Evolutionary conservation across 192 early-diverging fungal genomes (phyloP), one percentile per base, ranked within the genome.

Genomic region (Chytriomyces sp.): DNA sequence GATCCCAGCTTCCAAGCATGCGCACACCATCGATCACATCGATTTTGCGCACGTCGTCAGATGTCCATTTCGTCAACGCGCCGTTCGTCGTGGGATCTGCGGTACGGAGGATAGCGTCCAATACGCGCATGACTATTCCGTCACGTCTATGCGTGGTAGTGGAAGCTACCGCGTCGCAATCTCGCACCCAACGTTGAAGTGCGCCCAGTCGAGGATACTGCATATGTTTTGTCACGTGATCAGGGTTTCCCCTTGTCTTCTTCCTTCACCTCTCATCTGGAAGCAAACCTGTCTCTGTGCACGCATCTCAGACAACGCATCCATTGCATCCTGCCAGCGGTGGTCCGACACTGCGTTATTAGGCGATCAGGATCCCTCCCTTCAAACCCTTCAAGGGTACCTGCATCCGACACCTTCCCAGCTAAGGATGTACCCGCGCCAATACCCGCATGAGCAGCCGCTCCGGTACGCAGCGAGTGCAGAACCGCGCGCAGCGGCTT

Each of bases 111-210:
- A 89, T 86, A n/a, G 80, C 77, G 67, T 90, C 89, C 52, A 90
- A 60, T 0, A 86, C 87, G 14, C 82, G 52, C 75, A 88, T 78
- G 3, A 90, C 81, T 52, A 82, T 64, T 12, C 69, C 12, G 75
- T 80, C 49, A 60, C 77, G 25, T 74, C 75, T 4, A 75, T 78
- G 54, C 0, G 65, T 68, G 5, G 76, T 80, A 32, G 82, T 69
- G 19, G 75, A 73, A 0, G 81, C 80, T n/a, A 85, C 89, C 4
- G 89, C 89, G 73, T 90, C 89, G 57, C 89, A 90, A 55, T 88
- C 89, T n/a, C 89, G 76, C 31, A 88, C 86, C 89, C 89, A 90
- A 8, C 89, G 76, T 59, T 90, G 89, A 19, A 90, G 58, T 0
- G 86, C 81, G 19, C 89, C 89, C 4, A 90, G 77, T 54, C 85